phyloP scores from a whole-genome alignment of 306 rosid genomes.

The Ammopiptanthus mongolicus region DNA sequence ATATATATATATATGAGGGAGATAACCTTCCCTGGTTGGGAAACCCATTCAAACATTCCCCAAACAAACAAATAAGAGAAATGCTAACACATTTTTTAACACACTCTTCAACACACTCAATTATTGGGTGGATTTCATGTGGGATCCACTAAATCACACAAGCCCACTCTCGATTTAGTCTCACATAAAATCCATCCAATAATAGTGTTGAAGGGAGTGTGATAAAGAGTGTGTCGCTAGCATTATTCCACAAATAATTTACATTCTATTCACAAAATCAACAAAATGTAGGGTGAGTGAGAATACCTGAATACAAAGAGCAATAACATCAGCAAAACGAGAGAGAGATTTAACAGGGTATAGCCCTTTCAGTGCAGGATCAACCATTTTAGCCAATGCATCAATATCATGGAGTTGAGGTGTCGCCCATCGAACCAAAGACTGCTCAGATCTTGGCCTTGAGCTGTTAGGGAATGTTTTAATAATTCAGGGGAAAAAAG shows the following conservation, averaged over 20 bases:
- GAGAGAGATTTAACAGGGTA: conserved; percentile 95
- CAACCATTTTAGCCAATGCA: conserved; percentile 88
- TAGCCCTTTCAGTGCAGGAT: conserved; percentile 75
- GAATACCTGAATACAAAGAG: conserved; percentile 93
- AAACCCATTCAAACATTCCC: background rate
- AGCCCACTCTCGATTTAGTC: too few relatives aligned
- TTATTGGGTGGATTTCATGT: too few relatives aligned
- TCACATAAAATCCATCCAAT: too few relatives aligned
- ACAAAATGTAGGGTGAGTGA: background rate
- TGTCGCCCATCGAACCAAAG: conserved; percentile 93
- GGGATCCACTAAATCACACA: too few relatives aligned
- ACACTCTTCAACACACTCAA: too few relatives aligned
- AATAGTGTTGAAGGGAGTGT: too few relatives aligned
- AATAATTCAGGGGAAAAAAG: background rate
- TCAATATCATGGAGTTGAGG: conserved; percentile 99
- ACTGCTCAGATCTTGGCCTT: conserved; percentile 82
- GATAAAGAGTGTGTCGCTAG: too few relatives aligned
- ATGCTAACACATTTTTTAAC: too few relatives aligned
- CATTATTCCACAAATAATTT: background rate
- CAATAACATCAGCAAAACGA: conserved; percentile 93
- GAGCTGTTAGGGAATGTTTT: conserved; percentile 54
- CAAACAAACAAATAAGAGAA: too few relatives aligned
- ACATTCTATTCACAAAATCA: background rate
- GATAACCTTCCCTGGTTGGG: background rate
- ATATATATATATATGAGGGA: too few relatives aligned